Base-by-base conservation (phyloP, 768 basidiomycete genomes). In the Clitopilus passeckerianus region DNA sequence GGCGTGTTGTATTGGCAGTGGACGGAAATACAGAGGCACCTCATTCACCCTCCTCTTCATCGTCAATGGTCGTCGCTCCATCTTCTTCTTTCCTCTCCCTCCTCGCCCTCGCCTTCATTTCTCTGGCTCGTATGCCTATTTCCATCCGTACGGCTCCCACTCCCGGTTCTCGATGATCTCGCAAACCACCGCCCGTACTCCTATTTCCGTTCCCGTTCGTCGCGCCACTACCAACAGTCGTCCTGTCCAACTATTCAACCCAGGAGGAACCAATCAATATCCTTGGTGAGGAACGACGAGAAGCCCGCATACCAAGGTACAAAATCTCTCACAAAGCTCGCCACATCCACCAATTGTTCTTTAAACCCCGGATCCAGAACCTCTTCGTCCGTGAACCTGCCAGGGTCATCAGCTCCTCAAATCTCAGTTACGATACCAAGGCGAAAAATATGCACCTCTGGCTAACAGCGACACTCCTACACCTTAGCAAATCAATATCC, bases 401-500 rank as follows among this genome's bases (percentile, higher is more conserved):
- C 2, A 37, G n/a, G n/a, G n/a, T 34, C 4, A 22, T 30, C 54
- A 37, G 20, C 27, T 27, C 35, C 58, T 37, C 4, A 41, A 15
- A 5, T 9, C 10, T 6, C 24, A 33, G 0, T 62, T 57, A n/a
- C n/a, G n/a, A 72, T 76, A 15, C 74, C 71, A 56, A 20, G 15
- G 61, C 23, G 55, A n/a, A 41, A 43, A 18, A 46, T n/a, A 20
- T 78, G 56, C 61, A 91, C 91, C 70, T 69, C 63, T 86, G 80
- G 0, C 80, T 69, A 1, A 95, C 91, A 1, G 81, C 86, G 34
- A 93, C 84, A 16, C 87, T 86, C 23, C 93, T 85, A 61, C 91
- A 88, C 71, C 91, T 92, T 61, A 99, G 74, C 54, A 98, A 74
- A 70, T 96, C 95, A 63, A 99, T 98, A 68, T 98, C 93, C 71